phyloP scores from a whole-genome alignment of 176 grass and related monocot genomes.

The Musa itinerans region DNA sequence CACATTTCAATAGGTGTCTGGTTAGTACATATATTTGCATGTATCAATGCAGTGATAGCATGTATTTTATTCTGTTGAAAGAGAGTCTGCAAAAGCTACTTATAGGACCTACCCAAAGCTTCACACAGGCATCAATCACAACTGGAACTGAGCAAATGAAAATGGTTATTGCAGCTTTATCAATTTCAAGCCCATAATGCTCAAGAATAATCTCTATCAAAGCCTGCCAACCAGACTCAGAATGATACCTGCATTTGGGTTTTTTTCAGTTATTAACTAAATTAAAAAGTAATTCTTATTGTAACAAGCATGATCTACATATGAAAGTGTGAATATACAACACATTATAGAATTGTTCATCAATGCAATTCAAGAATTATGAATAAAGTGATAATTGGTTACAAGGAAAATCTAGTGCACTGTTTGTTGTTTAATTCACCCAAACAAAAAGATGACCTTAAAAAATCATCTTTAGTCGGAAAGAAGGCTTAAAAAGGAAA shows the following conservation, averaged over 20 bases:
- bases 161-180: constrained; percentile 70
- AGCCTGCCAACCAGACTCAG: constrained; percentile 71
- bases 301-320: not conserved
- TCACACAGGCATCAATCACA: constrained; percentile 66
- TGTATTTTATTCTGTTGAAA: not conserved
- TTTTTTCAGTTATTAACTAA: not conserved
- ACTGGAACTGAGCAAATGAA: constrained; percentile 84
- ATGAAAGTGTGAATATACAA: not conserved
- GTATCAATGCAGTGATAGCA: not conserved
- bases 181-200: constrained; percentile 72
- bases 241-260: constrained; percentile 66
- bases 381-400: not conserved
- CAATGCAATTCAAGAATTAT: not conserved
- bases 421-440: no score
- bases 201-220: constrained; percentile 70
- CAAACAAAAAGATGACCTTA: no score
- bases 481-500: not conserved
- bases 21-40: no score
- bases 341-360: not conserved
- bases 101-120: constrained; percentile 61
- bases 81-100: not conserved
- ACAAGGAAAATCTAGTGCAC: no score
- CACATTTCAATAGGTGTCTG: no score
- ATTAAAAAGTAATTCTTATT: not conserved
- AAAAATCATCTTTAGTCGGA: not conserved